Base-by-base conservation (phyloP, 352 stramenopile species). In the Pythium phragmitis region DNA sequence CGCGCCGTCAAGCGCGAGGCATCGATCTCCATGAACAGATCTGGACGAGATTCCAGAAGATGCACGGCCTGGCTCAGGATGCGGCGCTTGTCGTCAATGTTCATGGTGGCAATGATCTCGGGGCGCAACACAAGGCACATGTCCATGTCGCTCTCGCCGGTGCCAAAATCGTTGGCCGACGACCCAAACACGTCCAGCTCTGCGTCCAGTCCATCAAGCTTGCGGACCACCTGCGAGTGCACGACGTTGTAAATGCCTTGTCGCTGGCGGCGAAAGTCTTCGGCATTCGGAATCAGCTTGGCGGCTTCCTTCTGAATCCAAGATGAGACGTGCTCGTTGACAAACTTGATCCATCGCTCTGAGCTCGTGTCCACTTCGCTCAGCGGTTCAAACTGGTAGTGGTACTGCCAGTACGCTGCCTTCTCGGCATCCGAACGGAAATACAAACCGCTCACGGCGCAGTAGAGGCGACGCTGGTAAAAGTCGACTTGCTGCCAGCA, bases 151-250 rank as follows among this genome's bases (percentile, higher is more conserved):
- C 90, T 96, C 36, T 78, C 65, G 19, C 90, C 80, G 33, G 81
- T 96, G 39, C 97, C 97, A 76, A 99, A 99, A 57, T 97, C 93
- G 72, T 99, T 99, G 2, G 88, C 91, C 43, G 89, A 98, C 17
- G 96, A 99, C 4, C 97, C 97, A 79, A 99, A 99, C 17, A 96
- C 83, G 48, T 92, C 85, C 39, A 96, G 58, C 19, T 88, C 76
- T 17, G 77, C 82, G 26, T 76, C 57, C 9, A 63, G 3, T 11
- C 55, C 47, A 39, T 65, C 60, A n/a, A 88, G 63, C 63, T 85
- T 80, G 7, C 75, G 65, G 6, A 90, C 76, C 14, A 92, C 79
- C 4, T 91, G 60, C n/a, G 57, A 63, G 49, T 86, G 72, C 13
- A 94, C 57, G 12, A 81, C 67, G 21, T 91, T 76, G 53, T 88